Evolutionary conservation across 2,329 filamentous ascomycete genomes (phyloP), one percentile per base, ranked within the genome.

Genomic region (Aspergillus pseudonomiae): DNA sequence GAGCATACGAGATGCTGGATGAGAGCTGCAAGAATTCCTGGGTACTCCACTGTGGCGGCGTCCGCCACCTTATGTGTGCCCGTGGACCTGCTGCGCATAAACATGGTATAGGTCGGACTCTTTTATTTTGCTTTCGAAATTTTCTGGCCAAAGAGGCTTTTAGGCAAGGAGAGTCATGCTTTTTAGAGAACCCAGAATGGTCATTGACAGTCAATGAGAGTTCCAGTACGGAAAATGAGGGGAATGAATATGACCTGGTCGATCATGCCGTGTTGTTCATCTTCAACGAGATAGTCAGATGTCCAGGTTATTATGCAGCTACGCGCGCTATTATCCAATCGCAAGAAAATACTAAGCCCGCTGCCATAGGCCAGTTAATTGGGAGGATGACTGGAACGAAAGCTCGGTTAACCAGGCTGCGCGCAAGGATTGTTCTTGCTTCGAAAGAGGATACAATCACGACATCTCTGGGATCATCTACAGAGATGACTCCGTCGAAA

Each of bases 1-100:
- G 60, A 3, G 63, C 60, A 5, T 67, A 65, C 57, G 65, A 67
- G 39, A 45, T 65, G 30, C 24, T 67, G 14, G 65, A 67, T 57
- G 61, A 63, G 1, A 63, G 32, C 24, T 50, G 43, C 45, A 34
- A 52, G 19, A 41, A 59, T 60, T 62, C 62, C 2, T 66, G 64
- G 64, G 43, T 66, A 6, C 7, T 41, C 28, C 64, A 64, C 16
- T 28, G 62, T 0, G 48, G 62, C n/a, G 65, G 65, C 1, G 65
- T 67, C 43, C 34, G 48, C 7, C 48, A 66, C 10, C 24, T 66
- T 2, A 61, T 67, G 41, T 48, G 57, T 21, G 58, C 63, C 21
- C 63, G 65, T 1, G 65, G 65, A 1, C 57, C 65, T 14, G 26
- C 46, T 4, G 63, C 63, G 6, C 65, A 67, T 60, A 53, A 32